Base-by-base conservation (phyloP, 768 basidiomycete genomes). In the Boletus reticulatus region DNA sequence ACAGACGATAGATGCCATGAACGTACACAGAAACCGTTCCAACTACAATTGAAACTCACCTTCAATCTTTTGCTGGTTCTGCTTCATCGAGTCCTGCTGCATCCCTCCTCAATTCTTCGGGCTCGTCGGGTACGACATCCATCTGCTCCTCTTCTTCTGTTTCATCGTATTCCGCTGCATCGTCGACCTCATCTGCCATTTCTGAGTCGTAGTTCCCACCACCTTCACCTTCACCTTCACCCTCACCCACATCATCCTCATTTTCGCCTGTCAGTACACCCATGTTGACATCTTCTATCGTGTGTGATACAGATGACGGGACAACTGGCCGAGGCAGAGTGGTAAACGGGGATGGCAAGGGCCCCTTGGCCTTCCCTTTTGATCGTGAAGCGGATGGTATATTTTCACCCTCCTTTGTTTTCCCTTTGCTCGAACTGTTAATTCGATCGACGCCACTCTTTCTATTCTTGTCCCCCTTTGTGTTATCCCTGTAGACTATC, bases 401-500 rank as follows among this genome's bases (percentile, higher is more conserved):
- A 4, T 68, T 71, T 52, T 73, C 73, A 31, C 66, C 65, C 17
- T 69, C 70, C 46, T 65, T 73, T 6, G 39, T 56, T 52, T 73
- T 72, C n/a, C 63, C 70, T 41, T 72, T 73, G 37, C 22, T 36
- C 27, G 48, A 67, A 37, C 58, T 64, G 29, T 68, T 67, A 37
- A 36, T 72, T 20, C 72, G 56, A 48, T 68, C 56, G 17, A 57
- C 54, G 16, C 47, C 64, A 7, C 56, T 61, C 53, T 70, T 72
- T 55, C 64, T 70, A 56, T 73, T 76, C 70, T 87, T 88, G 69
- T 84, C 84, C 6, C 76, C 77, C 65, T 88, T 90, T 4, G 79
- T 67, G 19, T 77, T 72, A 39, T 87, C 84, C 54, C 87, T 84
- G 59, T 86, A 89, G 20, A 82, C 89, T 90, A 62, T 16, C 4